A percentile compares a stretch with the other conserved stretches of the same genome.
Conservation (phyloP, 2,329 filamentous ascomycete species). For the Xylariales sp. region DNA sequence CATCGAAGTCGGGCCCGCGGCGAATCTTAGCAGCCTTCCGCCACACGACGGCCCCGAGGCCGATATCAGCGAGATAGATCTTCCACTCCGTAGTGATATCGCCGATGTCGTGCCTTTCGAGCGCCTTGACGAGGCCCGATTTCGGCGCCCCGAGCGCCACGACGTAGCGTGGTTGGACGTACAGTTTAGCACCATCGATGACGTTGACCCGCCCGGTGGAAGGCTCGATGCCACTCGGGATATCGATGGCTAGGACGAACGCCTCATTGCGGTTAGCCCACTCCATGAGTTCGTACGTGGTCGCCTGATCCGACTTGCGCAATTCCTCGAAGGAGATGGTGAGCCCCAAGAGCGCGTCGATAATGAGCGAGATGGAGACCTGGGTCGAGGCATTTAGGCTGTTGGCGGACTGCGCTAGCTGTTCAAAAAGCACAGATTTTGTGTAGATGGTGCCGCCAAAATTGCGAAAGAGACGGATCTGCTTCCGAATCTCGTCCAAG, state of each 20-base stretch:
- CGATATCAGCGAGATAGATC: conserved; percentile 87
- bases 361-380: conserved; percentile 51
- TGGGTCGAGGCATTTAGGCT: conserved; percentile 46
- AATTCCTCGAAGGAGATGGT: conserved; percentile 91
- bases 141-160: conserved; percentile 90
- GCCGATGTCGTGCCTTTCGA: conserved; percentile 68
- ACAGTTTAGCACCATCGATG: conserved; percentile 80
- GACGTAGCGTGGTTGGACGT: conserved; percentile 83
- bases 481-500: conserved; percentile 81
- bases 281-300: conserved; percentile 88
- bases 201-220: conserved; percentile 74
- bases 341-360: conserved; percentile 89
- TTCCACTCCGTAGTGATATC: conserved; percentile 72
- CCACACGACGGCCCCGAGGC: conserved; percentile 85
- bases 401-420: conserved; percentile 61
- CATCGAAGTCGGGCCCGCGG: conserved; percentile 88
- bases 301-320: conserved; percentile 82
- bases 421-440: conserved; percentile 71
- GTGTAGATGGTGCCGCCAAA: conserved; percentile 79
- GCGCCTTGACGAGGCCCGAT: conserved; percentile 81
- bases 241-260: conserved; percentile 86
- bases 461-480: conserved; percentile 85
- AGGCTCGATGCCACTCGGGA: conserved; percentile 89
- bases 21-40: conserved; percentile 84
- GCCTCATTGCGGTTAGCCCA: conserved; percentile 93